A percentile compares a stretch with the other conserved stretches of the same genome.
Evolutionary conservation across 257 asterid species (phyloP).

Genomic region (Capsicum rhomboideum): DNA sequence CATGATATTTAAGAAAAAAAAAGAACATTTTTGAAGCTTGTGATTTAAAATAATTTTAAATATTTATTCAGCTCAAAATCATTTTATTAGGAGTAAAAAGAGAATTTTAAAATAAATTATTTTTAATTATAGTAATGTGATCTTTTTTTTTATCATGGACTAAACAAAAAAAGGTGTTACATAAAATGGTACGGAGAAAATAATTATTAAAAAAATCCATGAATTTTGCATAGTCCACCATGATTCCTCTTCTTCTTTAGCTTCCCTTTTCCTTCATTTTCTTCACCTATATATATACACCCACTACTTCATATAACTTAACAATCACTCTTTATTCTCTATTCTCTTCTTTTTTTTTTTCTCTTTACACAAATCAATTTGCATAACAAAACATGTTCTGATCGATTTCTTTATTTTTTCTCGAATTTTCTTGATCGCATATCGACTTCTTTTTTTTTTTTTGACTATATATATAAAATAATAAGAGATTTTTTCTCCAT

Average conservation of each 20-base stretch:
- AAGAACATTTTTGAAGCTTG: too few species aligned
- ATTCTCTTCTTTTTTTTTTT: neutral
- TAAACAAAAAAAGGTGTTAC: too few species aligned
- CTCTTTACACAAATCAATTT: neutral
- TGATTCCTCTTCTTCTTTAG: neutral
- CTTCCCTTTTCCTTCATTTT: neutral
- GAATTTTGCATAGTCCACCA: neutral
- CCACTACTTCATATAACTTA: neutral
- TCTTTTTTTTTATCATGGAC: too few species aligned
- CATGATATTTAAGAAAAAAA: too few species aligned
- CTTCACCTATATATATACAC: neutral
- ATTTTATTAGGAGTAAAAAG: too few species aligned
- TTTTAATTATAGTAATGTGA: too few species aligned
- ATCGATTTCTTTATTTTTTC: neutral
- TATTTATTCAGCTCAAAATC: too few species aligned
- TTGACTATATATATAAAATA: neutral
- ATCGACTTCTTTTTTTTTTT: neutral
- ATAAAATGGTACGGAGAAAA: too few species aligned
- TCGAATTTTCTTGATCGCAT: neutral
- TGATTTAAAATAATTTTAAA: too few species aligned
- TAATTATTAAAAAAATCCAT: neutral
- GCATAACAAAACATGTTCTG: neutral
- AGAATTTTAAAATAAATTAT: too few species aligned
- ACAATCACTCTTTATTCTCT: neutral
- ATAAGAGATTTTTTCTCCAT: neutral